Percentiles rank a stretch among this genome's conserved stretches.
These are phyloP conservation scores for Phytophthora hybrid DNA, from an alignment of 352 stramenopile genomes.

Conservation along the genomic window DNA sequence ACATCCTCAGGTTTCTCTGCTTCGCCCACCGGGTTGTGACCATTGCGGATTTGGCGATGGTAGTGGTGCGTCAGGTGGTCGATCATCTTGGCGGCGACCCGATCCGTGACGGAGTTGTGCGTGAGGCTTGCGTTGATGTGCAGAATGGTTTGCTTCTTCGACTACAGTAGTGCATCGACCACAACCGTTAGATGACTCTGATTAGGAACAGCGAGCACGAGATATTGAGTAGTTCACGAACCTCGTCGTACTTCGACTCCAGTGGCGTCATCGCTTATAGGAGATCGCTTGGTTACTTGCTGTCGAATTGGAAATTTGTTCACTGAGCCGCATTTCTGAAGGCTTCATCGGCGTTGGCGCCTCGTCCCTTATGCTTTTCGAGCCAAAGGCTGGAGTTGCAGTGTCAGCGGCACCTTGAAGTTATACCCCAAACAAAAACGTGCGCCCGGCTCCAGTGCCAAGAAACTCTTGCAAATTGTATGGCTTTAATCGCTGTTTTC, in stretches of 20 bases:
- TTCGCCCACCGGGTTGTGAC: conserved; percentile 16
- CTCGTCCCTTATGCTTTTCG: conserved; percentile 3
- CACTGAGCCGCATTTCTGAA: conserved; percentile 16
- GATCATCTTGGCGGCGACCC: conserved; percentile 72
- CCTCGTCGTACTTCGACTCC: conserved; percentile 23
- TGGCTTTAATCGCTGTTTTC: conserved; percentile 19
- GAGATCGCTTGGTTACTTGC: conserved; percentile 4
- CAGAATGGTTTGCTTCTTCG: conserved; percentile 75
- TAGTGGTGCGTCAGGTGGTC: conserved; percentile 81
- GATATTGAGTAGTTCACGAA: neutral
- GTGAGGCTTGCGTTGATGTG: conserved; percentile 86
- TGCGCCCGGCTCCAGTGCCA: conserved; percentile 7
- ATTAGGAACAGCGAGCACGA: neutral
- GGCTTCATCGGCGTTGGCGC: neutral
- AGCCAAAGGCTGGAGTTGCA: conserved; percentile 7
- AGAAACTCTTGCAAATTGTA: neutral
- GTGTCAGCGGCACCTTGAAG: conserved; percentile 23
- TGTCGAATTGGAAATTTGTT: conserved; percentile 20
- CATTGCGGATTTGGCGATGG: conserved; percentile 53
- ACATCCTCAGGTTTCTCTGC: conserved; percentile 51
- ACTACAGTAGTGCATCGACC: conserved; percentile 4
- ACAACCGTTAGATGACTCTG: conserved; percentile 4
- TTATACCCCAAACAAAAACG: conserved; percentile 12
- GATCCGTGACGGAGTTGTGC: conserved; percentile 72
- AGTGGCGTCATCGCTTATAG: conserved; percentile 7